Conservation (phyloP, 352 stramenopile genomes). For the Saprolegnia diclina region DNA sequence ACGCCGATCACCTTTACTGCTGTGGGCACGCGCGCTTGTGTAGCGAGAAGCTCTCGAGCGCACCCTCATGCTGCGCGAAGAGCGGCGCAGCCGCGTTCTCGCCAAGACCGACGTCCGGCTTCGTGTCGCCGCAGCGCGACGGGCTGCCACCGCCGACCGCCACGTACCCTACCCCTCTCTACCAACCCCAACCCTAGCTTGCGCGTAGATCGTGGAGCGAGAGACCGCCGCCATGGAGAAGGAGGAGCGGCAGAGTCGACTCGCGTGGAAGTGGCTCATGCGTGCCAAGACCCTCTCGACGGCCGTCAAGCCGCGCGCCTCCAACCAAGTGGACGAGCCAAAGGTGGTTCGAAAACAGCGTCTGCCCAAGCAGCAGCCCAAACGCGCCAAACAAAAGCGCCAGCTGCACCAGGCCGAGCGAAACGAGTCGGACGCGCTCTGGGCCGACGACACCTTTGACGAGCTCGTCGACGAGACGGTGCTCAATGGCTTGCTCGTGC, state of each 20-base stretch:
- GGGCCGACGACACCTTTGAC: conserved; percentile 78
- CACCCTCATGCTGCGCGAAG: conserved; percentile 66
- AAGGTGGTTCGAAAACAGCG: background rate
- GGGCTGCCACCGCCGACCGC: background rate
- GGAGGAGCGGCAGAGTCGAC: conserved; percentile 14
- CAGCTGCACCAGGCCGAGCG: conserved; percentile 18
- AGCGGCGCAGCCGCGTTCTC: conserved; percentile 47
- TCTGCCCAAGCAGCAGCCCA: background rate
- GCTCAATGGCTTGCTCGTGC: conserved; percentile 49
- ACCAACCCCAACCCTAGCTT: background rate
- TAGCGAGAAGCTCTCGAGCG: conserved; percentile 54
- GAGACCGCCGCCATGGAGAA: conserved; percentile 10
- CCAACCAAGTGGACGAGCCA: background rate
- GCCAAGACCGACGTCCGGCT: conserved; percentile 46
- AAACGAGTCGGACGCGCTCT: conserved; percentile 40
- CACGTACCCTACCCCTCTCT: background rate
- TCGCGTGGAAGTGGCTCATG: conserved; percentile 17
- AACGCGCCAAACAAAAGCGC: conserved; percentile 24
- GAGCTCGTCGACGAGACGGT: conserved; percentile 68
- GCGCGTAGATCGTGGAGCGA: conserved; percentile 18
- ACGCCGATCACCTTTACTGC: background rate
- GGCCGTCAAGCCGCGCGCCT: background rate
- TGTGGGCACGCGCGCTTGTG: background rate
- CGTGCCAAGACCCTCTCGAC: background rate
- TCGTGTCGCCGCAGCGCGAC: background rate